A percentile compares a stretch with the other conserved stretches of the same genome.
These are phyloP conservation scores for Globisporangium heterothallicum DNA, from an alignment of 352 stramenopile species.

Conservation along the genomic window DNA sequence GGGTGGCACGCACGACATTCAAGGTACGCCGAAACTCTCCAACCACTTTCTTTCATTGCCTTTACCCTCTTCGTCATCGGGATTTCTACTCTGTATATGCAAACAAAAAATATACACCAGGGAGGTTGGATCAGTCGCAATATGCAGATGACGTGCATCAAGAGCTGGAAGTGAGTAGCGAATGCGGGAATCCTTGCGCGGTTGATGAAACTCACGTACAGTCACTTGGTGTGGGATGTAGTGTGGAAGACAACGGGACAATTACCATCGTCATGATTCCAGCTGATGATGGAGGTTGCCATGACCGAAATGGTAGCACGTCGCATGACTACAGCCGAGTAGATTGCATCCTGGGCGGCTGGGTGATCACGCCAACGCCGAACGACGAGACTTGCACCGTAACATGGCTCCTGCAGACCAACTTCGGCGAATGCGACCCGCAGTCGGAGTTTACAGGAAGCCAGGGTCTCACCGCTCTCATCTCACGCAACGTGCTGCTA, in stretches of 20 bases:
- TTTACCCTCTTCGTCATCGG: background rate
- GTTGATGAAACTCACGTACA: background rate
- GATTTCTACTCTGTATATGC: background rate
- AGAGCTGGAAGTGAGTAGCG: constrained; percentile 60
- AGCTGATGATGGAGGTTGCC: constrained; percentile 33
- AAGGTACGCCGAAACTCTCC: constrained; percentile 28
- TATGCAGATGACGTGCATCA: constrained; percentile 55
- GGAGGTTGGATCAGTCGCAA: constrained; percentile 27
- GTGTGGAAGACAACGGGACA: constrained; percentile 56
- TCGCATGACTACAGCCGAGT: constrained; percentile 21
- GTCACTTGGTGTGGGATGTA: constrained; percentile 13
- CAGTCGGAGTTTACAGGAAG: constrained; percentile 47
- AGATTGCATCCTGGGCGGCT: constrained; percentile 65
- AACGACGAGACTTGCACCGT: constrained; percentile 58
- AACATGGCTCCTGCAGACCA: constrained; percentile 77
- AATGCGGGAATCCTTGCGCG: background rate
- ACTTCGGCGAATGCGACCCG: constrained; percentile 60
- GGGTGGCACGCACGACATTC: constrained; percentile 50
- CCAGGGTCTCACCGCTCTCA: constrained; percentile 24
- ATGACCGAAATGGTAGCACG: background rate
- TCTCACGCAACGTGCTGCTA: constrained; percentile 35
- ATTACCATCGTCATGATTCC: constrained; percentile 69
- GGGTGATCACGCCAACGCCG: constrained; percentile 53
- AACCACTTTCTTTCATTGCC: background rate
- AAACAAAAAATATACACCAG: constrained; percentile 10